phyloP scores from a whole-genome alignment of 345 rosid species.

The Theobroma cacao region DNA sequence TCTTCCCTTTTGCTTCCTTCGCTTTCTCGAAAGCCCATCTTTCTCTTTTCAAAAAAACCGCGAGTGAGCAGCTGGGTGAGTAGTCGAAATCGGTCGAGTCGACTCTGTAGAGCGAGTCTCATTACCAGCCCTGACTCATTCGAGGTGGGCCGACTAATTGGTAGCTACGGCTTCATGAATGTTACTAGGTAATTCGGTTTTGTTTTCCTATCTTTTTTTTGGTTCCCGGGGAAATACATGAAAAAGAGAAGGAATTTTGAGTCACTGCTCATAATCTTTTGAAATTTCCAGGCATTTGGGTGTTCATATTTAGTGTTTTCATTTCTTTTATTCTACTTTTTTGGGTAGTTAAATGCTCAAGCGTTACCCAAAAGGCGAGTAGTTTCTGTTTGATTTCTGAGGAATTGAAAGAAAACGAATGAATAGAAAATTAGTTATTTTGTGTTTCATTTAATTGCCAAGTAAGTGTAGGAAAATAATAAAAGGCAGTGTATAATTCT shows the following conservation, averaged over 20 bases:
- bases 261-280: not conserved
- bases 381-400: not conserved
- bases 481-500: not conserved
- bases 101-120: conserved; percentile 52
- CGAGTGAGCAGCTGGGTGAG: conserved; percentile 16
- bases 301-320: not conserved
- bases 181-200: conserved; percentile 62
- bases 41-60: conserved; percentile 25
- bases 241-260: not conserved
- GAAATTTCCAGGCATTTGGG: not conserved
- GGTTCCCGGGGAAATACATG: not conserved
- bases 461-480: not conserved
- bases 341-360: not conserved
- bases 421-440: not conserved
- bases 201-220: not conserved
- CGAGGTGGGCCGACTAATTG: conserved; percentile 85
- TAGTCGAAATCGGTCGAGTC: conserved; percentile 29
- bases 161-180: conserved; percentile 94
- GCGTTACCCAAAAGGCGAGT: not conserved
- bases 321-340: not conserved
- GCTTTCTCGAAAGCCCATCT: conserved; percentile 18
- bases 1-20: conserved; percentile 11
- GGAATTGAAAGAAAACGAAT: not conserved
- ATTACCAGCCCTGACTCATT: conserved; percentile 73
- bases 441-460: not conserved